Evolutionary conservation across 768 basidiomycete genomes (phyloP).

Genomic region (Trametes elegans): DNA sequence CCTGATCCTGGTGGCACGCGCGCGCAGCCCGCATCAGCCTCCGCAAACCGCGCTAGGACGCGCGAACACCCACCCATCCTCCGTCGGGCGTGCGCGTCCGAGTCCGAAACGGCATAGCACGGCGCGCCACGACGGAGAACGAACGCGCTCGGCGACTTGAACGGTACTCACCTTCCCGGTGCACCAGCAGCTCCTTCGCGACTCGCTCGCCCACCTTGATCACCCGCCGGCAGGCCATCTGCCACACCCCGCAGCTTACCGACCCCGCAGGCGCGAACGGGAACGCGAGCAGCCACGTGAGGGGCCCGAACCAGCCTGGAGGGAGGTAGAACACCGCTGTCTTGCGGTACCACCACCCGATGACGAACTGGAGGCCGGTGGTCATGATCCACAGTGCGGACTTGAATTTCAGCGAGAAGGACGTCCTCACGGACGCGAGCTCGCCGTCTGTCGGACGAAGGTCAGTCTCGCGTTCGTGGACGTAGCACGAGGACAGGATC

Average conservation of each 20-base stretch:
- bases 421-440: conserved; percentile 77
- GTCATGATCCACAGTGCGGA: conserved; percentile 77
- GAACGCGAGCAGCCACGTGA: conserved; percentile 84
- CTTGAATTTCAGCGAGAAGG: conserved; percentile 73
- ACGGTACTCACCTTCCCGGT: conserved; percentile 32
- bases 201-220: conserved; percentile 72
- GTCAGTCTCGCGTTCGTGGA: neutral
- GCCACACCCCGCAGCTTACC: conserved; percentile 92
- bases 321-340: conserved; percentile 94
- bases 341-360: conserved; percentile 91
- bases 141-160: neutral
- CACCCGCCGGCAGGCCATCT: conserved; percentile 90
- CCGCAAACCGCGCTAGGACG: neutral
- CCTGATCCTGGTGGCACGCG: conserved; percentile 18
- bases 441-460: conserved; percentile 54
- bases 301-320: conserved; percentile 83
- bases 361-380: conserved; percentile 78
- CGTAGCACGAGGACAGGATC: neutral
- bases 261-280: conserved; percentile 90
- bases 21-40: conserved; percentile 1
- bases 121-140: conserved; percentile 1
- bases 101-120: neutral
- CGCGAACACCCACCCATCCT: neutral
- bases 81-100: conserved; percentile 3
- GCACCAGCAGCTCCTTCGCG: conserved; percentile 53